Evolutionary conservation across 1,284 basidiomycete species (phyloP), one percentile per base, ranked within the genome.

Genomic region (Fomitopsis betulina): DNA sequence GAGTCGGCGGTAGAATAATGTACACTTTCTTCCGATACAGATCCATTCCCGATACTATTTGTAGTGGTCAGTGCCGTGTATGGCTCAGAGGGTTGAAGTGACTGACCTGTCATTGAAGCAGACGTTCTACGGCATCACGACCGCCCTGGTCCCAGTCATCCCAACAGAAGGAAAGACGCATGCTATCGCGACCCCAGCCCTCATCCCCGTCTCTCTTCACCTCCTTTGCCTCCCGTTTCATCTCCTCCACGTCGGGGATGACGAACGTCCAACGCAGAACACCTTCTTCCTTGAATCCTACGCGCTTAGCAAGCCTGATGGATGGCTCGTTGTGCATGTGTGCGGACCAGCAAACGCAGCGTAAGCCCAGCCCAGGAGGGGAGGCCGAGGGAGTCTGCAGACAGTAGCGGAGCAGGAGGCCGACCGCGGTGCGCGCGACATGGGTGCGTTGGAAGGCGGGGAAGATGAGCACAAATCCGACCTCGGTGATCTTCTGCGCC

Each of bases 261-360:
- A 80, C 76, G 23, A 75, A 70, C 47, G 81, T 72, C 86, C 86
- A 91, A 45, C 81, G 72, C 38, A 79, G 53, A 1, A 80, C 60
- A 0, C 77, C 83, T 67, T 91, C 89, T 25, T 72, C 58, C 57
- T 70, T 75, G 70, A 90, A 86, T 0, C 87, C 85, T 74, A 91
- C 72, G 21, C 82, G 74, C 65, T 81, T 70, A 1, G 86, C 87
- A 0, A 82, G 73, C 4, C 72, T 66, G 7, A 81, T 70, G n/a
- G 85, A 87, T 0, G 74, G 60, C 5, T 47, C 58, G 63, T 91
- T 91, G 21, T 67, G 51, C 3, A 71, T 62, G 58, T 84, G 80
- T 21, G 85, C 79, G 56, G 75, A 69, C 86, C 87, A 92, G 45
- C 80, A 78, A 8, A 87, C 81, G n/a, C 86, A 79, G 15, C 87